These are phyloP conservation scores for Backusella sp. DNA, from an alignment of 192 early-diverging fungal genomes.

Conservation along the genomic window DNA sequence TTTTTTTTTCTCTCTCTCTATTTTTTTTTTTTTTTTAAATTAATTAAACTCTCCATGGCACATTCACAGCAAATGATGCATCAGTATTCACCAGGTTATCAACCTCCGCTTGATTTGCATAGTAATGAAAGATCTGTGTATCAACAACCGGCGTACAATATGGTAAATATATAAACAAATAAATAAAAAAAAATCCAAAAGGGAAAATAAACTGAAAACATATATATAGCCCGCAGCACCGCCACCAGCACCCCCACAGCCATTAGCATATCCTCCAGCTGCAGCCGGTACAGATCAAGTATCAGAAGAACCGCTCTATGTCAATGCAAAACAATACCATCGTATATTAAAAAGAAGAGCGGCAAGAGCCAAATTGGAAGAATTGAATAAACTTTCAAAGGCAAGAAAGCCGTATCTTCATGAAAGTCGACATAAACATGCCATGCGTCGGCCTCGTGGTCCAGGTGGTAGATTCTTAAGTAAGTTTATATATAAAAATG, in stretches of 20 bases:
- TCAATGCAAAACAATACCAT: constrained; percentile 99
- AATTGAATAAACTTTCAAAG: constrained; percentile 68
- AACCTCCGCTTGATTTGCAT: constrained; percentile 3
- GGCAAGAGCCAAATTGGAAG: constrained; percentile 81
- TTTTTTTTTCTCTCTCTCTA: neutral
- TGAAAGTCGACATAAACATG: constrained; percentile 96
- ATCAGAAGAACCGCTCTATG: constrained; percentile 82
- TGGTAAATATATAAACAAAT: neutral
- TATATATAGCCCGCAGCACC: neutral
- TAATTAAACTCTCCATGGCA: neutral
- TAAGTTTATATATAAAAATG: constrained; percentile 7
- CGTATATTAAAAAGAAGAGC: constrained; percentile 94
- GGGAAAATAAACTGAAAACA: neutral
- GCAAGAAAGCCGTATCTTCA: constrained; percentile 94
- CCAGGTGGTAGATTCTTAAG: constrained; percentile 95
- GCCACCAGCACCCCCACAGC: neutral
- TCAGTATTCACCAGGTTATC: constrained; percentile 4
- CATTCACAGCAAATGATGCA: constrained; percentile 5
- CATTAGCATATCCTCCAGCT: neutral
- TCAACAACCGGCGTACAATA: neutral
- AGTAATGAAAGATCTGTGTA: neutral
- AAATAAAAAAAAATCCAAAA: neutral
- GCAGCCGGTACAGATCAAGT: constrained; percentile 14
- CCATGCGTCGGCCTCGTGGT: constrained; percentile 96
- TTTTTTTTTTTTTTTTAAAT: neutral